Evolutionary conservation across 2,329 filamentous ascomycete genomes (phyloP).

Genomic region (Arachnomyces sp.): DNA sequence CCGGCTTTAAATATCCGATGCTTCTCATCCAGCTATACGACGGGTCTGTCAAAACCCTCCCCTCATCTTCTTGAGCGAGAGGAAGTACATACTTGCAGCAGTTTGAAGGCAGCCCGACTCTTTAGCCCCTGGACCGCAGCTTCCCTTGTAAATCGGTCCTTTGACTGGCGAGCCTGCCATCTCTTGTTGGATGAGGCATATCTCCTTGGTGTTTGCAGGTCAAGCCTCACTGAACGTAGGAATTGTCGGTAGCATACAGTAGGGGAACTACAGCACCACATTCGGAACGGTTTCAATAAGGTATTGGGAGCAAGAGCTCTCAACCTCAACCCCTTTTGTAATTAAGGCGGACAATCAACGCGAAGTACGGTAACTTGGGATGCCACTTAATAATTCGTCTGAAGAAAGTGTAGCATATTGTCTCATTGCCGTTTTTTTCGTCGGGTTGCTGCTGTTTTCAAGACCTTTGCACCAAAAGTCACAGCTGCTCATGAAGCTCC

Average conservation of each 20-base stretch:
- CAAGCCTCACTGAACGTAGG: constrained; percentile 15
- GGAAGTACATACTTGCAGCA: constrained; percentile 59
- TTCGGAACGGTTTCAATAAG: too few relatives aligned
- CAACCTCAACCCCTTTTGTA: too few relatives aligned
- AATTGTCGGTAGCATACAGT: constrained; percentile 8
- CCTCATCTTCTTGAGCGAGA: not conserved
- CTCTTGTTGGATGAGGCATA: constrained; percentile 56
- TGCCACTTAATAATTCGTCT: too few relatives aligned
- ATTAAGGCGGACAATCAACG: too few relatives aligned
- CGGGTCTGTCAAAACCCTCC: constrained; percentile 6
- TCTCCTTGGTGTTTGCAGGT: constrained; percentile 11
- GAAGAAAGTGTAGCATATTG: too few relatives aligned
- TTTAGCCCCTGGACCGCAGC: constrained; percentile 75
- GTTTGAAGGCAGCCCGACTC: constrained; percentile 86
- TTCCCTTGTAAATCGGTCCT: constrained; percentile 63
- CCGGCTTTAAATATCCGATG: constrained; percentile 69
- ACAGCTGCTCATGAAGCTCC: too few relatives aligned
- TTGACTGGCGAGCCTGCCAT: constrained; percentile 74
- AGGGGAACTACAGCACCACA: too few relatives aligned
- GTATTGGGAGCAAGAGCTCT: too few relatives aligned
- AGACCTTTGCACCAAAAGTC: too few relatives aligned
- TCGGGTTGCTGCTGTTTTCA: too few relatives aligned
- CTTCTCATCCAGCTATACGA: constrained; percentile 64
- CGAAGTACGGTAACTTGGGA: too few relatives aligned
- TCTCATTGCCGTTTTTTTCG: too few relatives aligned